These are phyloP conservation scores for Daldinia caldariorum DNA, from an alignment of 495 filamentous ascomycete genomes.

Conservation along the genomic window DNA sequence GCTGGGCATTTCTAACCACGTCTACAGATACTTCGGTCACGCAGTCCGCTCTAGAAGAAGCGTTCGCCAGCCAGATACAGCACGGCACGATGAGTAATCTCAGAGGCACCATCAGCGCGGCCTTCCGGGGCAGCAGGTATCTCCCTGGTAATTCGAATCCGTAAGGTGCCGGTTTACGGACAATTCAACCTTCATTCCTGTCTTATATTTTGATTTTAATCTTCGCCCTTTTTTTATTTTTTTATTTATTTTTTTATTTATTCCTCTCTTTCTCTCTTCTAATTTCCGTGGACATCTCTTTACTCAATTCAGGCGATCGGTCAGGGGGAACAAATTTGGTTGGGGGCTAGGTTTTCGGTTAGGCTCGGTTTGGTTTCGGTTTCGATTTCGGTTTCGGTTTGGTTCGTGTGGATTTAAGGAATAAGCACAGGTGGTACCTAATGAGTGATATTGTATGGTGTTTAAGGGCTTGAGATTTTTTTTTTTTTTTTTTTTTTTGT, in stretches of 20 bases:
- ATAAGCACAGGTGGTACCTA: neutral
- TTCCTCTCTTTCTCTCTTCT: too few species aligned
- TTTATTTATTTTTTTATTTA: too few species aligned
- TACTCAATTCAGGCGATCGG: neutral
- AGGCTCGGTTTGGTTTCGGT: constrained; percentile 6
- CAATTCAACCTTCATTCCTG: neutral
- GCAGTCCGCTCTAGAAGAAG: constrained; percentile 92
- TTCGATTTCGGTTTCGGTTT: neutral
- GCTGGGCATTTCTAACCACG: constrained; percentile 15
- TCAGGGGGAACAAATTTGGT: constrained; percentile 1
- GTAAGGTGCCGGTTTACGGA: neutral
- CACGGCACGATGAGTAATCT: constrained; percentile 77
- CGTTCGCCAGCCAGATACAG: constrained; percentile 91
- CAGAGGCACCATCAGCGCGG: constrained; percentile 82
- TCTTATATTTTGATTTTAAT: neutral
- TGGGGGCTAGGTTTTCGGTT: constrained; percentile 9
- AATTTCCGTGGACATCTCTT: neutral
- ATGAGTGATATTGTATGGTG: constrained; percentile 7
- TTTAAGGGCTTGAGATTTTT: neutral
- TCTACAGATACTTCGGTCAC: constrained; percentile 86
- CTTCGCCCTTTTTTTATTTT: too few species aligned
- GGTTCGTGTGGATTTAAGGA: neutral
- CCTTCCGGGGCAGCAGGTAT: constrained; percentile 57
- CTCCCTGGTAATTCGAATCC: constrained; percentile 47
- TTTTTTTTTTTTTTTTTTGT: neutral